Conservation (phyloP, 441 rosid genomes). For the Adansonia madagascariensis region DNA sequence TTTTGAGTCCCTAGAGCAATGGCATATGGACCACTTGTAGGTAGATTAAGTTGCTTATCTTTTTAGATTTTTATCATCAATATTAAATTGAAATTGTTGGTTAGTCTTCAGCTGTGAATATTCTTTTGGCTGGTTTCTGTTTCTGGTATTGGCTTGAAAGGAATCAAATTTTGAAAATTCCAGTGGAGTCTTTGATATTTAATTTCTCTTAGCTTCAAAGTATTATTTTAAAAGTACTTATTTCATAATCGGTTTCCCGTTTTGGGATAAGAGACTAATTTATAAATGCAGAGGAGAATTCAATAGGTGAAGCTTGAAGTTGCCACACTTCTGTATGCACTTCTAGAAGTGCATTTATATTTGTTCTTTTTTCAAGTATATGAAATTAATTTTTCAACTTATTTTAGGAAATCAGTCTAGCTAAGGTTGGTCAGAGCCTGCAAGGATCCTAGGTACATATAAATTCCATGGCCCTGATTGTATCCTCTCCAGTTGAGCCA, state of each 20-base stretch:
- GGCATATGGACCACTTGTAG: neutral
- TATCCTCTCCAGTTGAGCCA: neutral
- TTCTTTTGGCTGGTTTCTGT: neutral
- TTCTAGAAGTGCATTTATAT: neutral
- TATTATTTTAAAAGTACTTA: neutral
- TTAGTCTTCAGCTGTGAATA: neutral
- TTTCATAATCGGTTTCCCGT: neutral
- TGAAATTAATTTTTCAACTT: neutral
- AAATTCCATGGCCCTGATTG: neutral
- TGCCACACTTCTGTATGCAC: neutral
- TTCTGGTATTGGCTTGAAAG: neutral
- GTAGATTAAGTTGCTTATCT: neutral
- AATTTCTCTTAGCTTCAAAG: neutral
- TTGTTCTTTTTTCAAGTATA: neutral
- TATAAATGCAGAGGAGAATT: neutral
- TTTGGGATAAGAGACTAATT: neutral
- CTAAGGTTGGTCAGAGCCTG: neutral
- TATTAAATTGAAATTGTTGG: neutral
- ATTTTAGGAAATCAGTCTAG: neutral
- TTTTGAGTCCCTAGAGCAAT: conserved; percentile 1
- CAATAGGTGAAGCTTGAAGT: neutral
- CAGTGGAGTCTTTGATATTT: neutral
- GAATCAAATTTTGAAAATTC: neutral
- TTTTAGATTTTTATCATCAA: neutral
- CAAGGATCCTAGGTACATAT: neutral